These are phyloP conservation scores for Penicillium robsamsonii DNA, from an alignment of 495 filamentous ascomycete species.

Conservation along the genomic window DNA sequence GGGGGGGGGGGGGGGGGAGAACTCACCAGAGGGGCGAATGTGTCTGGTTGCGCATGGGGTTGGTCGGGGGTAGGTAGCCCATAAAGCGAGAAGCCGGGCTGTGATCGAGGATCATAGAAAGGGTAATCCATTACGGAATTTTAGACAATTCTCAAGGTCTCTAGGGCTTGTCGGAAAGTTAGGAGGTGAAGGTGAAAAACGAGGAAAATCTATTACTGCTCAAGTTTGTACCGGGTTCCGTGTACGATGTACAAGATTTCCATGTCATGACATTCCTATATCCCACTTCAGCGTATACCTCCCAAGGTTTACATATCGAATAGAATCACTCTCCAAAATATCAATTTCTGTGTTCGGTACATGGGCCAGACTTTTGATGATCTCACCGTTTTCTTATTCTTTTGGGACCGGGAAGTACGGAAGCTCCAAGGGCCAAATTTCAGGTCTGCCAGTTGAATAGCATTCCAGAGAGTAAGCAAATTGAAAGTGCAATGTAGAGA, in stretches of 20 bases:
- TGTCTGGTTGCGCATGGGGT: constrained; percentile 22
- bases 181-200: constrained; percentile 2
- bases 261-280: neutral
- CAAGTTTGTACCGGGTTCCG: neutral
- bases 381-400: constrained; percentile 15
- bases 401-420: neutral
- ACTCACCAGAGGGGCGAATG: constrained; percentile 7
- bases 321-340: neutral
- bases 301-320: neutral
- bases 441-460: neutral
- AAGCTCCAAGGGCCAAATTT: neutral
- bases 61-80: constrained; percentile 41
- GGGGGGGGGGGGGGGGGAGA: neutral
- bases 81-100: constrained; percentile 36
- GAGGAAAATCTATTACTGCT: neutral
- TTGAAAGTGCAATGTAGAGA: constrained; percentile 14
- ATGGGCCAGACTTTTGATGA: constrained; percentile 19
- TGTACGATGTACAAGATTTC: constrained; percentile 2
- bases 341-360: constrained; percentile 8
- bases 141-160: neutral
- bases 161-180: neutral
- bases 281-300: neutral
- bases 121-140: constrained; percentile 40
- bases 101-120: constrained; percentile 35
- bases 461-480: constrained; percentile 10